Base-by-base conservation (phyloP, 2,329 filamentous ascomycete species). In the Alternaria sp. region DNA sequence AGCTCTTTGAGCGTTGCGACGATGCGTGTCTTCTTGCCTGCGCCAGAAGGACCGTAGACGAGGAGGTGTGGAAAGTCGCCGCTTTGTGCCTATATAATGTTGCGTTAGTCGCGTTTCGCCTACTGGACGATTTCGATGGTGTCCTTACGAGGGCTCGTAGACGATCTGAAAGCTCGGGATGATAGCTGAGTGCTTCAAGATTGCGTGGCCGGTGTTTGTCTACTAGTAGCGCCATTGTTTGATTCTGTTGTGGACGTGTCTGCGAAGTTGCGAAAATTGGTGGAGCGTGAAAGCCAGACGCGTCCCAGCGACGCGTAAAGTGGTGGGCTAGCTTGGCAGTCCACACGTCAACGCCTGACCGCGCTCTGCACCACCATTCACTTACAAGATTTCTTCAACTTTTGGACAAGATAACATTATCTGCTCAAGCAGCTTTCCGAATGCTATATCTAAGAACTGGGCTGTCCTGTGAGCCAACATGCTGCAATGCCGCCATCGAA, bases 1-100 rank as follows among this genome's bases (percentile, higher is more conserved):
- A 99, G 86, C 76, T 97, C 94, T 79, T 97, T 97, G 4, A 99
- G 83, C 0, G 94, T 98, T 16, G 95, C 94, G 18, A 97, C 93
- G 68, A 98, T 96, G 44, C 95, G 90, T 1, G 95, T 99, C 82
- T 99, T 99, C 81, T 99, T 99, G 68, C 95, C 95, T 5, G 95
- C 95, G 34, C 95, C 95, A 0, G 94, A 97, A 1, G 95, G 95
- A 0, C 95, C 95, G 77, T 98, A 99, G 66, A 99, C 92, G 64
- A 99, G 91, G 48, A 99, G 89, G 81, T 99, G 96, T 51, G 95
- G 95, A 77, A 99, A 99, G 79, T 99, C 96, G 71, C 94, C 93
- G 81, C 92, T 96, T 87, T 96, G 92, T 56, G 95, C 95, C 94
- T 97, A 63, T 16, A 30, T 22, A 40, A 11, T 30, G 27, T 43